A percentile compares a stretch with the other conserved stretches of the same genome.
phyloP scores from a whole-genome alignment of 2,329 filamentous ascomycete genomes.

The Malbranchea zuffiana region DNA sequence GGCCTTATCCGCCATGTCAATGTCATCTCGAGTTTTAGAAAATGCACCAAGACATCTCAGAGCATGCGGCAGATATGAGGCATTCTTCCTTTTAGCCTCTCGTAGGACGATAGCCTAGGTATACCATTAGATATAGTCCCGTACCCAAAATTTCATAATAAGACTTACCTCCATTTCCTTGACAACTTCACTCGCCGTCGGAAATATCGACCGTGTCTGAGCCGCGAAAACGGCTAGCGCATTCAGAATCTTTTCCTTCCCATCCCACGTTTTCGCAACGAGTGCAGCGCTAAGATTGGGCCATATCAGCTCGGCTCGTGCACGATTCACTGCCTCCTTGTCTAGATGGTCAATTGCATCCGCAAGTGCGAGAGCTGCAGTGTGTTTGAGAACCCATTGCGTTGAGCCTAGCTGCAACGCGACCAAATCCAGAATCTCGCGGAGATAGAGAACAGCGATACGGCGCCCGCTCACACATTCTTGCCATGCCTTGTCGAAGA shows the following conservation, averaged over 20 bases:
- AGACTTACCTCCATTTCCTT: slow-evolving; percentile 55
- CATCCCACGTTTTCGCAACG: slow-evolving; percentile 80
- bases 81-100: slow-evolving; percentile 86
- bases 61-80: slow-evolving; percentile 67
- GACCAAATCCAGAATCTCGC: slow-evolving; percentile 65
- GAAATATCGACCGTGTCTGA: slow-evolving; percentile 49
- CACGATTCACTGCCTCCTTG: slow-evolving; percentile 3
- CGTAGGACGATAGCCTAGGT: slow-evolving; percentile 55
- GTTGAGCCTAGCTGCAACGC: slow-evolving; percentile 61
- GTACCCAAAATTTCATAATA: slow-evolving; percentile 5
- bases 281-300: slow-evolving; percentile 71
- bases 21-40: slow-evolving; percentile 53
- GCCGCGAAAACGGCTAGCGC: slow-evolving; percentile 69
- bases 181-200: slow-evolving; percentile 48
- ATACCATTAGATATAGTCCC: slow-evolving; percentile 15
- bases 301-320: slow-evolving; percentile 50
- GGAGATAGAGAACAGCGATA: slow-evolving; percentile 70
- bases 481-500: slow-evolving; percentile 78
- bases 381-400: slow-evolving; percentile 85
- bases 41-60: slow-evolving; percentile 63
- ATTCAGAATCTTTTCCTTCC: slow-evolving; percentile 74
- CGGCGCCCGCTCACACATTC: slow-evolving; percentile 80
- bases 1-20: slow-evolving; percentile 60
- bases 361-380: slow-evolving; percentile 68
- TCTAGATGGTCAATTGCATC: slow-evolving; percentile 44